Base-by-base conservation (phyloP, 2,329 filamentous ascomycete genomes). In the Diaporthe velutina region DNA sequence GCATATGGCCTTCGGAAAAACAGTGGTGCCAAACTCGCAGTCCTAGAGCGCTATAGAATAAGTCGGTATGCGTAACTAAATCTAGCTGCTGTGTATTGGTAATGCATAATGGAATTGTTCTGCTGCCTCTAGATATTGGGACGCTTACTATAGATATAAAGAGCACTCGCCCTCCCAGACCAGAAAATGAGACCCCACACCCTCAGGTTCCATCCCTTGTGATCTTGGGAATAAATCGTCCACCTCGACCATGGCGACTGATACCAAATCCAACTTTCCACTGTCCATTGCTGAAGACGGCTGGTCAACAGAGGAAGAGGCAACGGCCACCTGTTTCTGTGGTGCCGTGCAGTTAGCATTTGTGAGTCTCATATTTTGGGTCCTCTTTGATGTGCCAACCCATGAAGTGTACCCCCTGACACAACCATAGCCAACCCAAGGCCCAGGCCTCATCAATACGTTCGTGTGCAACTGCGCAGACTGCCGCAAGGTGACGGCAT, bases 381-480 rank as follows among this genome's bases (percentile, higher is more conserved):
- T n/a, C n/a, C n/a, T n/a, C n/a, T n/a, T n/a, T n/a, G n/a, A n/a
- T n/a, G n/a, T n/a, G n/a, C n/a, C n/a, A n/a, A n/a, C n/a, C n/a
- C n/a, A n/a, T n/a, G n/a, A n/a, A n/a, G n/a, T n/a, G n/a, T n/a
- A n/a, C n/a, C n/a, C n/a, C n/a, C 55, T 54, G 19, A 66, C 38
- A 48, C 13, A 15, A 3, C n/a, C 8, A 40, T 61, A 89, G 86
- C 87, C 88, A 2, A 86, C 82, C 25, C 77, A 86, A 75, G 84
- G 81, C 0, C 84, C 84, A 1, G 87, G 84, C 13, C 80, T 91
- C 0, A 76, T 88, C 25, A 81, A 83, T 75, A 86, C 84, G 7
- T 91, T 92, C 78, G 78, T 92, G 77, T 93, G 90, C 82, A 85
- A 92, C 83, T 93, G 90, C 80, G 80, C 82, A 45, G 90, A 93